Percentiles rank a stretch among this genome's conserved stretches.
These are phyloP conservation scores for Protomyces gravidus DNA, from an alignment of 1,139 yeast genomes.

Conservation along the genomic window DNA sequence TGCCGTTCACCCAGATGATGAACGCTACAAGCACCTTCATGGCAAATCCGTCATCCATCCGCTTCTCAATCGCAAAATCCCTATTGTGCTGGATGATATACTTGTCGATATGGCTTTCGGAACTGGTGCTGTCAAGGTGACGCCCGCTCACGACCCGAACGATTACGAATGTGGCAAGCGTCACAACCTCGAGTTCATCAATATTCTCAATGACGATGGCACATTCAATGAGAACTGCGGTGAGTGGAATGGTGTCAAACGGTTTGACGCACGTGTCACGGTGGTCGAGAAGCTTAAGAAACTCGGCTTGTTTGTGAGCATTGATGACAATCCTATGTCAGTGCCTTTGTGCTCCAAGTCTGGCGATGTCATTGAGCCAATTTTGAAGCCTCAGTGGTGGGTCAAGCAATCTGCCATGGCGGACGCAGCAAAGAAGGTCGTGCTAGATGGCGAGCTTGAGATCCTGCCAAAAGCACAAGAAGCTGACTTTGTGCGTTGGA, in stretches of 20 bases:
- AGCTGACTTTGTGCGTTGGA: slow-evolving; percentile 91
- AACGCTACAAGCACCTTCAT: slow-evolving; percentile 87
- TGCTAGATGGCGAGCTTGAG: slow-evolving; percentile 71
- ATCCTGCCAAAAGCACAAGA: slow-evolving; percentile 87
- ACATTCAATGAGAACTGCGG: slow-evolving; percentile 88
- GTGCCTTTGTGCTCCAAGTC: slow-evolving; percentile 92
- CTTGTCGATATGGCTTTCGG: slow-evolving; percentile 99
- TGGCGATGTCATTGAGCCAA: slow-evolving; percentile 93
- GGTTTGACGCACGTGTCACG: slow-evolving; percentile 86
- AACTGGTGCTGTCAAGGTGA: slow-evolving; percentile 98
- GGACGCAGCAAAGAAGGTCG: slow-evolving; percentile 65
- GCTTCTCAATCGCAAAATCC: slow-evolving; percentile 75
- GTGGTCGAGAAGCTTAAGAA: slow-evolving; percentile 79
- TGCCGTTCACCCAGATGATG: slow-evolving; percentile 94
- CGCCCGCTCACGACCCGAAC: slow-evolving; percentile 97
- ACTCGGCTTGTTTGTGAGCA: slow-evolving; percentile 71
- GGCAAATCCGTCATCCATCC: slow-evolving; percentile 92
- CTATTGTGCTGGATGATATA: slow-evolving; percentile 82
- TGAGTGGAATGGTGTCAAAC: slow-evolving; percentile 81
- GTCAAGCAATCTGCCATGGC: slow-evolving; percentile 91
- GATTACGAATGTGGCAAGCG: slow-evolving; percentile 97
- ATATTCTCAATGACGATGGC: slow-evolving; percentile 90
- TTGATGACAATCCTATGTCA: slow-evolving; percentile 91
- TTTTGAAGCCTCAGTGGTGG: slow-evolving; percentile 99
- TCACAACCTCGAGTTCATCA: slow-evolving; percentile 78